Conservation (phyloP, 1,139 yeast genomes). For the Wickerhamiella infanticola region DNA sequence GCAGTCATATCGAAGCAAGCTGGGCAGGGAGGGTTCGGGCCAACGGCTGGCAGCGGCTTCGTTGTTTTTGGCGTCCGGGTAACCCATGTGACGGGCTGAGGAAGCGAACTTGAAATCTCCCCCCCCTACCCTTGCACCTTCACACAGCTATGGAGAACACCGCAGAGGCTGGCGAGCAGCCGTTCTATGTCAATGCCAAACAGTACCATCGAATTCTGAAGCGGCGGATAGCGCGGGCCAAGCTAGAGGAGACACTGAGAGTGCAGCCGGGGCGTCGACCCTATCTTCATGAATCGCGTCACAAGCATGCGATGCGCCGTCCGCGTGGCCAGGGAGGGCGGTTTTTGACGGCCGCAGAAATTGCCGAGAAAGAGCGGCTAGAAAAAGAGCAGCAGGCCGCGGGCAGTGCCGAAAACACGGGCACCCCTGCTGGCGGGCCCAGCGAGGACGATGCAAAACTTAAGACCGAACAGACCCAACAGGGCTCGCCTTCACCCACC, state of each 20-base stretch:
- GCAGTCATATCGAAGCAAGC: neutral
- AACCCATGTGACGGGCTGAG: no score
- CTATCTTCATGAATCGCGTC: slow-evolving; percentile 90
- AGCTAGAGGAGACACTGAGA: slow-evolving; percentile 73
- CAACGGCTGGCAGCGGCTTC: no score
- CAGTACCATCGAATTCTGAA: slow-evolving; percentile 91
- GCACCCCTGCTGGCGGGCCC: no score
- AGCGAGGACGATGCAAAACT: no score
- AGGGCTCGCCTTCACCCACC: neutral
- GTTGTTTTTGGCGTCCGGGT: no score
- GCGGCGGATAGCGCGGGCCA: slow-evolving; percentile 86
- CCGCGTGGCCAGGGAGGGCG: slow-evolving; percentile 99
- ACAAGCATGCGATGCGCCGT: slow-evolving; percentile 97
- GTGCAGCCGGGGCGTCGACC: slow-evolving; percentile 88
- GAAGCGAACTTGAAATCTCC: neutral
- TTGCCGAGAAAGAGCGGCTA: slow-evolving; percentile 56
- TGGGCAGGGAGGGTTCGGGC: neutral
- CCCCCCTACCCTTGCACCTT: neutral
- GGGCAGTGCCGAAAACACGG: neutral
- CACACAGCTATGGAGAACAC: slow-evolving; percentile 4
- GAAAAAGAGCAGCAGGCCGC: slow-evolving; percentile 9
- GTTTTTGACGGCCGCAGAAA: slow-evolving; percentile 90
- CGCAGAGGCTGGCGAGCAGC: slow-evolving; percentile 47
- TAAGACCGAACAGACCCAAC: neutral
- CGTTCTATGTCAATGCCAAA: slow-evolving; percentile 93